Base-by-base conservation (phyloP, 306 rosid species). In the Arachis stenosperma region DNA sequence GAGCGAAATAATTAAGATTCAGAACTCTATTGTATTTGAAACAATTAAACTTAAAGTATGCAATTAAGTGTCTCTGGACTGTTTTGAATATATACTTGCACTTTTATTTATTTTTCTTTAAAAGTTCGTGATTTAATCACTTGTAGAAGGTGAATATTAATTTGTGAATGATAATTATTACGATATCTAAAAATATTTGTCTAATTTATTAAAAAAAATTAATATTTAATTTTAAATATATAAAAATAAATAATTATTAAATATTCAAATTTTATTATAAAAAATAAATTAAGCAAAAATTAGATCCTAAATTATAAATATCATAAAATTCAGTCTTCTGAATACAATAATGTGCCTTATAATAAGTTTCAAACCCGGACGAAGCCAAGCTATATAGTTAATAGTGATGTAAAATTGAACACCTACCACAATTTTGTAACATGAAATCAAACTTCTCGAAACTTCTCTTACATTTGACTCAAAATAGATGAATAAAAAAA, bases 71-170 rank as follows among this genome's bases (percentile, higher is more conserved):
- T 46, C 4, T 40, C 30, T 37, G 37, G 44, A 58, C 59, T 48
- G 59, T 59, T n/a, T 58, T 13, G 8, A 59, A 39, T 58, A 17
- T 17, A 17, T 17, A 7, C 22, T 36, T 36, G 50, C 9, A 27
- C 11, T 64, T 65, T 27, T 9, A 39, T 12, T 8, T 46, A 48
- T 48, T 48, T 62, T 74, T 41, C 13, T 65, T 65, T 29, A 46
- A 57, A 29, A 17, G 14, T 10, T 11, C 54, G 42, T 47, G 30
- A 53, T 64, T 13, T 9, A 57, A 6, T 27, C 14, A 42, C 52
- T 54, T 78, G 61, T 78, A 64, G 82, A 78, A 78, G 30, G 13
- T 9, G 56, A 46, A 33, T 22, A 22, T 22, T 22, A 0, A 22
- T 22, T 22, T 22, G 27, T 22, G 27, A 22, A 22, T 22, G 27